phyloP scores from a whole-genome alignment of 768 basidiomycete species.

The Kwoniella shandongensis region DNA sequence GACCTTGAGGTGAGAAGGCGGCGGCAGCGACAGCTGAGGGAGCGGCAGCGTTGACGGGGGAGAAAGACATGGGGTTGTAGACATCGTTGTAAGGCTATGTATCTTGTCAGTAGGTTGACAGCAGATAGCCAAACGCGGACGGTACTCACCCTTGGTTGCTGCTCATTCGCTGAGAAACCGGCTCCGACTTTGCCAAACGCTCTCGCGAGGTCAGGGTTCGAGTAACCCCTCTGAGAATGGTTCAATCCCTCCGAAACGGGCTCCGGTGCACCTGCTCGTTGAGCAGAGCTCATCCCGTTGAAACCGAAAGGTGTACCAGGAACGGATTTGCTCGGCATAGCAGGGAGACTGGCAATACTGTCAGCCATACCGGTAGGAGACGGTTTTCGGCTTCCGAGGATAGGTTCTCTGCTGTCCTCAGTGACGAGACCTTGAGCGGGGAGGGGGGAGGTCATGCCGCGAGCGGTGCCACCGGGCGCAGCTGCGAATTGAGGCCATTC shows the following conservation, averaged over 20 bases:
- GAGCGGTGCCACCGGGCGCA: slow-evolving; percentile 11
- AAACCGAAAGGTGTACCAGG: slow-evolving; percentile 53
- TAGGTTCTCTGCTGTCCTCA: slow-evolving; percentile 22
- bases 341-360: slow-evolving; percentile 50
- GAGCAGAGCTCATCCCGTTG: slow-evolving; percentile 27
- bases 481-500: slow-evolving; percentile 89
- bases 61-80: slow-evolving; percentile 5
- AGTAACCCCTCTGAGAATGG: slow-evolving; percentile 50
- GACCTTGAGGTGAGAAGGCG: slow-evolving; percentile 29
- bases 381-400: slow-evolving; percentile 30
- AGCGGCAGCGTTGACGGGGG: slow-evolving; percentile 5
- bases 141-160: slow-evolving; percentile 40
- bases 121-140: background rate
- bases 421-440: slow-evolving; percentile 23
- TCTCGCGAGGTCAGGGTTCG: slow-evolving; percentile 54
- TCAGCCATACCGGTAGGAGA: slow-evolving; percentile 48
- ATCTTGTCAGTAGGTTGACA: background rate
- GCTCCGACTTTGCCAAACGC: slow-evolving; percentile 50
- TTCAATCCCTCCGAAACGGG: slow-evolving; percentile 33
- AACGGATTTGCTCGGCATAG: slow-evolving; percentile 52
- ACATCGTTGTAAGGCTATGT: slow-evolving; percentile 14
- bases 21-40: slow-evolving; percentile 22
- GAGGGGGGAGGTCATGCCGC: slow-evolving; percentile 36
- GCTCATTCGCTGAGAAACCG: slow-evolving; percentile 41
- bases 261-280: slow-evolving; percentile 29